Percentiles rank a stretch among this genome's conserved stretches.
phyloP scores from a whole-genome alignment of 768 basidiomycete genomes.

The Suillus weaverae region DNA sequence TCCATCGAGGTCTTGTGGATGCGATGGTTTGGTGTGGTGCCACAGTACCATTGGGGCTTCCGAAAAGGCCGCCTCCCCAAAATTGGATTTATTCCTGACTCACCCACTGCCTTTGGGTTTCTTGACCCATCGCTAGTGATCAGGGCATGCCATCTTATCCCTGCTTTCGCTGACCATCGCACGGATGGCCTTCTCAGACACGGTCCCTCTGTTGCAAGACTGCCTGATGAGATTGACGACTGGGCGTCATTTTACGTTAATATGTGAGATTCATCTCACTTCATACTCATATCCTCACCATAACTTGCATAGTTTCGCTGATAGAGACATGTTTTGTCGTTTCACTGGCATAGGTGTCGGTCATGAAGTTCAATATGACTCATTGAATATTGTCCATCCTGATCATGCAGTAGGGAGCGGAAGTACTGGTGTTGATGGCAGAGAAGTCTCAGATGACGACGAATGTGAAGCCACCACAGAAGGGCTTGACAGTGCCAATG shows the following conservation, averaged over 20 bases:
- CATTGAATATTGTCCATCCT: not conserved
- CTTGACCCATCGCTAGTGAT: not conserved
- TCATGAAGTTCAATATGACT: not conserved
- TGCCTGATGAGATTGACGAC: not conserved
- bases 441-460: not conserved
- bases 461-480: too few species aligned
- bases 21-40: not conserved
- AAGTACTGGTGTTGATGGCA: not conserved
- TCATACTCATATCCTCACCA: not conserved
- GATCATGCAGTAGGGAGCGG: not conserved
- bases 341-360: conserved; percentile 11
- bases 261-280: not conserved
- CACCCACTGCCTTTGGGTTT: not conserved
- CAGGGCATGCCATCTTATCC: not conserved
- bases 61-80: not conserved
- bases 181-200: not conserved
- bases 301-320: conserved; percentile 1
- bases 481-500: not conserved
- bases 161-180: not conserved
- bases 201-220: not conserved
- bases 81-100: not conserved
- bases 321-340: conserved; percentile 11
- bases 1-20: not conserved
- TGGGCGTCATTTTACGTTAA: not conserved
- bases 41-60: not conserved